These are phyloP conservation scores for Cyclospora cayetanensis DNA, from an alignment of 169 alveolate genomes.

Conservation along the genomic window DNA sequence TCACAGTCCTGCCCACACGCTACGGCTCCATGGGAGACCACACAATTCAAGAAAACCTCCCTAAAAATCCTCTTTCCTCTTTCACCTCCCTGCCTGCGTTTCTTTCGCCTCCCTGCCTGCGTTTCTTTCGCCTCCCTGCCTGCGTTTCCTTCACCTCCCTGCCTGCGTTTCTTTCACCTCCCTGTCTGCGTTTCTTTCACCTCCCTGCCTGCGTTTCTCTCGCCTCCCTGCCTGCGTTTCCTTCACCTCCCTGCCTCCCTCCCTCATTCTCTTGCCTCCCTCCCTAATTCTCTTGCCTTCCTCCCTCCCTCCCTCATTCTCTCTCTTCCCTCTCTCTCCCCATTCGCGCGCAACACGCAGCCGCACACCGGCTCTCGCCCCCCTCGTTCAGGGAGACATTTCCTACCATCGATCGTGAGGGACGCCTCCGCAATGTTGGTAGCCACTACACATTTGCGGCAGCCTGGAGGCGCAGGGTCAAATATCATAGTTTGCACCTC, in stretches of 20 bases:
- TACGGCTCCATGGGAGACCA: too few species aligned
- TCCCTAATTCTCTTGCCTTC: not conserved
- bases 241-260: not conserved
- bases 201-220: not conserved
- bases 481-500: slow-evolving; percentile 97
- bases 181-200: slow-evolving; percentile 1
- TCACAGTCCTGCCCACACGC: too few species aligned
- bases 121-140: not conserved
- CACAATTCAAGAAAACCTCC: too few species aligned
- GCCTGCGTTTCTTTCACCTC: not conserved
- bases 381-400: not conserved
- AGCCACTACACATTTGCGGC: slow-evolving; percentile 98
- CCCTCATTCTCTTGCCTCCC: not conserved
- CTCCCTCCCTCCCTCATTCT: too few species aligned
- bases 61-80: too few species aligned
- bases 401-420: slow-evolving; percentile 98
- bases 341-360: not conserved
- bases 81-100: too few species aligned
- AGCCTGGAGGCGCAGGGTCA: slow-evolving; percentile 98
- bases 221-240: not conserved
- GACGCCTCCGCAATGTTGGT: slow-evolving; percentile 99
- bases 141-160: slow-evolving; percentile 8
- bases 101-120: not conserved
- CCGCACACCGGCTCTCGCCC: not conserved
- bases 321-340: not conserved